Evolutionary conservation across 208 protist species (phyloP).

Genomic region (Crithidia acanthocephali): DNA sequence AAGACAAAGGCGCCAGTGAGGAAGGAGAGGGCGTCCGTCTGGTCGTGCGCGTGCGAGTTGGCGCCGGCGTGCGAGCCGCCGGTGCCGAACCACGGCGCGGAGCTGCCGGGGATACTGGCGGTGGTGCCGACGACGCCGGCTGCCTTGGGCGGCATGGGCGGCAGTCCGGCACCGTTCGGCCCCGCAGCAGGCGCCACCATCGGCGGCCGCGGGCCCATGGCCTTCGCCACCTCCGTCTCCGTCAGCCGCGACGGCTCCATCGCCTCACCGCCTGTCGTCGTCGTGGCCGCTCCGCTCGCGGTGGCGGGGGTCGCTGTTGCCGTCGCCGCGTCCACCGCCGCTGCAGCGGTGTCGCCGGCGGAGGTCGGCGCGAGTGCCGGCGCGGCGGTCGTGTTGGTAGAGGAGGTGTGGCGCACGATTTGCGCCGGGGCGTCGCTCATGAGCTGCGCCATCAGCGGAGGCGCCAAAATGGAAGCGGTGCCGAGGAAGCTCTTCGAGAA

Average conservation of each 20-base stretch:
- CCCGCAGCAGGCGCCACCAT: background rate
- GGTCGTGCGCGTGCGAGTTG: conserved; percentile 10
- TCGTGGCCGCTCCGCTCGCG: background rate
- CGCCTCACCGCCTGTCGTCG: conserved; percentile 13
- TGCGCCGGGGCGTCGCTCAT: conserved; percentile 1
- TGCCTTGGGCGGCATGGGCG: conserved; percentile 10
- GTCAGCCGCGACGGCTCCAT: conserved; percentile 29
- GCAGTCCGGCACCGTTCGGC: conserved; percentile 9
- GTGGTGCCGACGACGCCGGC: background rate
- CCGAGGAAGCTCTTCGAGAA: conserved; percentile 24
- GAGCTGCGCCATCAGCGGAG: conserved; percentile 9
- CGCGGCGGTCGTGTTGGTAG: background rate
- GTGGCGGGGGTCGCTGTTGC: background rate
- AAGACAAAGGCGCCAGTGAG: conserved; percentile 36
- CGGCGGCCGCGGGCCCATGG: conserved; percentile 24
- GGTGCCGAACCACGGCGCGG: background rate
- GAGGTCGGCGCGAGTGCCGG: background rate
- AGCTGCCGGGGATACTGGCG: conserved; percentile 24
- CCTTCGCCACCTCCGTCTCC: conserved; percentile 24
- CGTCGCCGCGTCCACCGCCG: background rate
- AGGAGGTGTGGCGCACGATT: conserved; percentile 3
- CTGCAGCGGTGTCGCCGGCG: background rate
- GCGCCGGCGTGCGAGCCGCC: conserved; percentile 13
- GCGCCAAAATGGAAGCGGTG: conserved; percentile 8
- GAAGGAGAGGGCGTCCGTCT: conserved; percentile 26